Percentiles rank a stretch among this genome's conserved stretches.
Evolutionary conservation across 2,329 filamentous ascomycete genomes (phyloP).

Genomic region (Penicillium digitatum): DNA sequence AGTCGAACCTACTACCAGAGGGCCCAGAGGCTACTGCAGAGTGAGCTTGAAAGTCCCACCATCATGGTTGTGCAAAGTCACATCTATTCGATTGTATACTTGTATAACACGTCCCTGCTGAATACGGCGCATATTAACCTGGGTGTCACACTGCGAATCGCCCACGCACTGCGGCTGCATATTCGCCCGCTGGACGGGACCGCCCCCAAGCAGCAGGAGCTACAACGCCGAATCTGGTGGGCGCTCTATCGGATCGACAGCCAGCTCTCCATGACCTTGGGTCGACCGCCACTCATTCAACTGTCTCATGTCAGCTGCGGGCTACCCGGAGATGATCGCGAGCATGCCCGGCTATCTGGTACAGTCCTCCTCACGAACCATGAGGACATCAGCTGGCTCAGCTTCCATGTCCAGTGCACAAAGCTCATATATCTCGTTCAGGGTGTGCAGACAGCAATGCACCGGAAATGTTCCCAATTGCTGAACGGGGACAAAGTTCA

Average conservation of each 20-base stretch:
- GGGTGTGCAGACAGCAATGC: background rate
- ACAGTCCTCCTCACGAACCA: background rate
- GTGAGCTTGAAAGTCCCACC: conserved; percentile 48
- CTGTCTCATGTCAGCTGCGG: background rate
- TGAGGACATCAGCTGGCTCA: background rate
- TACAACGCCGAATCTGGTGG: conserved; percentile 54
- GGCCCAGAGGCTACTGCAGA: conserved; percentile 43
- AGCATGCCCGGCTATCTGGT: background rate
- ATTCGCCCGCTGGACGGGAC: conserved; percentile 13
- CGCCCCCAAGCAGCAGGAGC: conserved; percentile 36
- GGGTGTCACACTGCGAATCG: background rate
- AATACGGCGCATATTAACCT: background rate
- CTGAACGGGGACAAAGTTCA: background rate
- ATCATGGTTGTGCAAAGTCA: conserved; percentile 50
- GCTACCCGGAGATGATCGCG: background rate
- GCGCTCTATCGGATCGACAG: conserved; percentile 48
- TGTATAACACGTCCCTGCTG: background rate
- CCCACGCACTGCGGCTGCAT: background rate
- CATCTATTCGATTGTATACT: conserved; percentile 29
- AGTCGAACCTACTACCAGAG: conserved; percentile 49
- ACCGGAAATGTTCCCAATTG: background rate
- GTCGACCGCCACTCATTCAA: background rate
- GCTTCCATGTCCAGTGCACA: background rate
- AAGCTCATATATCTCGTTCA: background rate
- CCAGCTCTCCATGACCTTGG: conserved; percentile 43